phyloP scores from a whole-genome alignment of 192 early-diverging fungal genomes.

The Mortierella alpina region DNA sequence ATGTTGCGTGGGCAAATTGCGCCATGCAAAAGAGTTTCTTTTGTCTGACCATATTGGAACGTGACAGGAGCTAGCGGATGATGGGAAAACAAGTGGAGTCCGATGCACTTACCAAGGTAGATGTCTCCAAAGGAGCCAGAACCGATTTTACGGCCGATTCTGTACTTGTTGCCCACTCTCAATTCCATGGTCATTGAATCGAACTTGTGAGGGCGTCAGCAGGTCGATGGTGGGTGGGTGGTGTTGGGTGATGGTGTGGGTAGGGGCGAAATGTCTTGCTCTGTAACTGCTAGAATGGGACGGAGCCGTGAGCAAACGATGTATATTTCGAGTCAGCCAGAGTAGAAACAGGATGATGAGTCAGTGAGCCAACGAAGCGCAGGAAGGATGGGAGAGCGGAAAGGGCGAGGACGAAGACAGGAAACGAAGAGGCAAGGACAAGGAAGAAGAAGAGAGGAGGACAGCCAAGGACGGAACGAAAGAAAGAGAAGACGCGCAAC shows the following conservation, averaged over 20 bases:
- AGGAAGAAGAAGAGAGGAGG: not conserved
- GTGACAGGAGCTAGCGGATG: too few species aligned
- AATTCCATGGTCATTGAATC: conserved; percentile 71
- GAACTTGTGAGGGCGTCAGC: conserved; percentile 3
- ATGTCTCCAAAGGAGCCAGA: conserved; percentile 98
- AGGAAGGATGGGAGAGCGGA: not conserved
- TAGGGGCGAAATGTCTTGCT: not conserved
- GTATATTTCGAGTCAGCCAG: not conserved
- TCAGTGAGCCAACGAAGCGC: not conserved
- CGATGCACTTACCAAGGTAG: conserved; percentile 78
- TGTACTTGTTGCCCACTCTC: conserved; percentile 93
- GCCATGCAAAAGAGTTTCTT: too few species aligned
- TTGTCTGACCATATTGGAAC: too few species aligned
- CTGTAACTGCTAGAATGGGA: not conserved
- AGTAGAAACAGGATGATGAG: not conserved
- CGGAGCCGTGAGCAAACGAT: not conserved
- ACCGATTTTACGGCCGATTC: conserved; percentile 96
- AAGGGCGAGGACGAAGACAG: not conserved
- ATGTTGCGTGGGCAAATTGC: too few species aligned
- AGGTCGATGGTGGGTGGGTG: not conserved
- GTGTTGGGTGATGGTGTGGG: not conserved
- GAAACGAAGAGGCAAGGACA: not conserved
- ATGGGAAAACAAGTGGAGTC: not conserved
- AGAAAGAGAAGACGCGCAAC: conserved; percentile 7
- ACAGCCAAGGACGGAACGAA: not conserved